Evolutionary conservation across 306 rosid genomes (phyloP).

Genomic region (Cicer yamashitae): DNA sequence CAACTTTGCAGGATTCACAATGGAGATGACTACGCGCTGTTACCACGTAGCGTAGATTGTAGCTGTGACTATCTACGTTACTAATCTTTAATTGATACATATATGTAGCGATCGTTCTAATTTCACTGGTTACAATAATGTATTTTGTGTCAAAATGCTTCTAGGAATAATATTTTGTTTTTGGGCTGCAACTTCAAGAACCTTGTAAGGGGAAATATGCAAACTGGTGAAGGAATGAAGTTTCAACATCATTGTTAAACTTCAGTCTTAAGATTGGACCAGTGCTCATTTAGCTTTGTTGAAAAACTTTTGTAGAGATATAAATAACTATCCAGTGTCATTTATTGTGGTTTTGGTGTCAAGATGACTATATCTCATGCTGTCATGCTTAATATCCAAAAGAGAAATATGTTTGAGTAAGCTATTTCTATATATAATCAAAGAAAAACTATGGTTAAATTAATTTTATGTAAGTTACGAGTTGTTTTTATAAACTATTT

Average conservation of each 20-base stretch:
- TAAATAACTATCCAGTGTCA: background rate
- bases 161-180: background rate
- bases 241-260: slow-evolving; percentile 19
- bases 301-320: background rate
- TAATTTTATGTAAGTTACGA: no score
- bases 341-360: background rate
- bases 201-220: background rate
- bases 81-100: slow-evolving; percentile 10
- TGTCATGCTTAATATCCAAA: background rate
- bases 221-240: slow-evolving; percentile 16
- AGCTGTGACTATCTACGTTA: background rate
- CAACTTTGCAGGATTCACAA: slow-evolving; percentile 38
- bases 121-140: slow-evolving; percentile 1
- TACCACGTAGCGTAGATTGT: slow-evolving; percentile 17
- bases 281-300: slow-evolving; percentile 3
- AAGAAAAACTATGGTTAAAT: no score
- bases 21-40: slow-evolving; percentile 21
- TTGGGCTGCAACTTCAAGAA: slow-evolving; percentile 1
- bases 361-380: slow-evolving; percentile 12
- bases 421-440: no score
- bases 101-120: background rate
- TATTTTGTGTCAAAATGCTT: slow-evolving; percentile 11
- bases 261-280: slow-evolving; percentile 10
- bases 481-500: no score
- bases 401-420: no score